Base-by-base conservation (phyloP, 495 filamentous ascomycete species). In the Stereocaulon alpinum region DNA sequence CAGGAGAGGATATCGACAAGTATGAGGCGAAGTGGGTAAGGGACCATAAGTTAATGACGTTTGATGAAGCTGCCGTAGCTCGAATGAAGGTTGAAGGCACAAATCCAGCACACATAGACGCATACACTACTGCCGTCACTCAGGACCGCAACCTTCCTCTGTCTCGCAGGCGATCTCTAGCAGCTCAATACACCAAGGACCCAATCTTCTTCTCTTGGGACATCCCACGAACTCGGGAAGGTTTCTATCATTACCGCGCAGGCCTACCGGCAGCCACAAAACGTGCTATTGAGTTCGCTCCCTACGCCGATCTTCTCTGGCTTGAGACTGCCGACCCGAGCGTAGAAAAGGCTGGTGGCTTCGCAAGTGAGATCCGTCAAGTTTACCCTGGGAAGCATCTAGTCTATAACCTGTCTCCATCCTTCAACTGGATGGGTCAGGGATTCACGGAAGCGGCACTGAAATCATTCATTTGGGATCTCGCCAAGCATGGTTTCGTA, bases 351-450 rank as follows among this genome's bases (percentile, higher is more conserved):
- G 88, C 88, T 2, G 73, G 75, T 6, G 75, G 75, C 58, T 91
- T 98, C 62, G 87, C 89, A 1, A 75, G 77, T 3, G 81, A 91
- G 37, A 90, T 98, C 56, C 80, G 85, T 27, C 67, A 69, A 5
- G 67, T 66, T 6, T 73, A 76, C 66, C 87, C 89, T 0, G 84
- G 83, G 54, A 98, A 96, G 77, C 85, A 87, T 41, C 77, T 98
- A 22, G 93, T 98, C 9, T 98, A 98, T 76, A 98, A 98, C 75
- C 81, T 98, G 3, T 86, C 81, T 20, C 93, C 93, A 11, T 93
- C 88, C 20, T 98, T 98, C 82, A 97, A 98, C 77, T 98, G 93
- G 93, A 89, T 93, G 82, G 83, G 80, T 29, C 90, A 97, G 71
- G 93, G 93, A 29, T 98, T 97, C 72, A 82, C 83, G 14, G 82